phyloP scores from a whole-genome alignment of 2,329 filamentous ascomycete genomes.

The Ophiostoma ulmi region DNA sequence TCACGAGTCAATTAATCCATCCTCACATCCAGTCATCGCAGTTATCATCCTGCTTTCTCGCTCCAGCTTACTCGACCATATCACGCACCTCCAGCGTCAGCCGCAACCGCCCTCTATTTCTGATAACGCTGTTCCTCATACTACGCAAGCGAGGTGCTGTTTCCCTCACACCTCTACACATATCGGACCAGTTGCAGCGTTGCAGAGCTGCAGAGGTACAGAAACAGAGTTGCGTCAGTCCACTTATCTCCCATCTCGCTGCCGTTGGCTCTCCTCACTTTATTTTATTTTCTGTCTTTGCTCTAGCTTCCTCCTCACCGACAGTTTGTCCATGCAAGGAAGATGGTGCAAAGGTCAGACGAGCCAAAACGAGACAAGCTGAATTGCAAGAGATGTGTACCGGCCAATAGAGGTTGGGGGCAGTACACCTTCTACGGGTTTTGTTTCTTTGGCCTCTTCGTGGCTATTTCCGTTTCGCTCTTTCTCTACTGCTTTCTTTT shows the following conservation, averaged over 20 bases:
- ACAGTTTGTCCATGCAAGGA: constrained; percentile 12
- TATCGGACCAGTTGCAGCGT: not conserved
- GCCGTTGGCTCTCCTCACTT: not conserved
- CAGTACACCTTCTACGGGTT: constrained; percentile 15
- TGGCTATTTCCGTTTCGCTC: not conserved
- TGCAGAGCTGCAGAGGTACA: not conserved
- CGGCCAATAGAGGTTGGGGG: constrained; percentile 16
- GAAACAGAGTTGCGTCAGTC: not conserved
- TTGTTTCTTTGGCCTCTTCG: not conserved
- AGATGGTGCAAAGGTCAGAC: not conserved
- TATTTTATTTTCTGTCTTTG: not conserved
- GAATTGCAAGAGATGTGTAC: not conserved
- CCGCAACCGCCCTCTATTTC: not conserved
- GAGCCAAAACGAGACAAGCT: constrained; percentile 17
- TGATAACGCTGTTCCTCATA: constrained; percentile 20
- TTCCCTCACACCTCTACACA: constrained; percentile 10
- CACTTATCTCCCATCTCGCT: not conserved
- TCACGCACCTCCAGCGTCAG: constrained; percentile 1
- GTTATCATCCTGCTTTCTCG: not conserved
- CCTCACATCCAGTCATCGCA: not conserved
- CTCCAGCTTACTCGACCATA: not conserved
- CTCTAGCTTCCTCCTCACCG: constrained; percentile 15
- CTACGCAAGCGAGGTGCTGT: constrained; percentile 19
- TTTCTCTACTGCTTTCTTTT: not conserved
- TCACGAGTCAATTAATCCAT: not conserved